Percentiles rank a stretch among this genome's conserved stretches.
Evolutionary conservation across 2,329 filamentous ascomycete genomes (phyloP).

Genomic region (Fusarium brevicatenulatum): DNA sequence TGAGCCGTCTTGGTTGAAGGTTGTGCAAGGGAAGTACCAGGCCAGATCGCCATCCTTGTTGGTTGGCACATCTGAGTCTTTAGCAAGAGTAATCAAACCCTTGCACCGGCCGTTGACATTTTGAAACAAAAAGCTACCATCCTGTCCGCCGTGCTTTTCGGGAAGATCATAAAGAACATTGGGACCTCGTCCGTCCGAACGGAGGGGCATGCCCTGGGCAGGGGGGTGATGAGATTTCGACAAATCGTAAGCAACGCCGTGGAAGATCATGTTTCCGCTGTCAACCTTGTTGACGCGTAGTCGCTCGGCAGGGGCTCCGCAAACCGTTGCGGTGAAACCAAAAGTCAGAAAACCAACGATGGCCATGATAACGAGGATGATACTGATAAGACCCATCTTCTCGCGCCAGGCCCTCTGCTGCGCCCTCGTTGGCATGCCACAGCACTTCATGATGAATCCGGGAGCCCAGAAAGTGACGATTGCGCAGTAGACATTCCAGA

Average conservation of each 20-base stretch:
- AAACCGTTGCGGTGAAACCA: conserved; percentile 91
- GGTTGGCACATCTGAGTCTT: conserved; percentile 81
- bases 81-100: conserved; percentile 78
- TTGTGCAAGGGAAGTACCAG: conserved; percentile 96
- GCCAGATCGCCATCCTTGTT: conserved; percentile 78
- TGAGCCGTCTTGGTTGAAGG: conserved; percentile 95
- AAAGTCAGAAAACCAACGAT: conserved; percentile 97
- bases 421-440: conserved; percentile 84
- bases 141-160: conserved; percentile 83
- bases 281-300: conserved; percentile 85
- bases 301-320: conserved; percentile 75
- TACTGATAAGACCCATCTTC: conserved; percentile 95
- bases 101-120: conserved; percentile 99
- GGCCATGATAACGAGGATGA: conserved; percentile 87
- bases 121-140: conserved; percentile 97
- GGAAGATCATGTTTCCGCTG: conserved; percentile 92
- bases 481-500: conserved; percentile 96
- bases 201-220: conserved; percentile 77
- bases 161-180: conserved; percentile 91
- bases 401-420: conserved; percentile 96
- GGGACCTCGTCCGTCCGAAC: conserved; percentile 60
- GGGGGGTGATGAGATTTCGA: conserved; percentile 79
- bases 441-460: conserved; percentile 83
- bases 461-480: conserved; percentile 96
- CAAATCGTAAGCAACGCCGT: conserved; percentile 90